phyloP scores from a whole-genome alignment of 2,329 filamentous ascomycete species.

The Ophiostoma australiae region DNA sequence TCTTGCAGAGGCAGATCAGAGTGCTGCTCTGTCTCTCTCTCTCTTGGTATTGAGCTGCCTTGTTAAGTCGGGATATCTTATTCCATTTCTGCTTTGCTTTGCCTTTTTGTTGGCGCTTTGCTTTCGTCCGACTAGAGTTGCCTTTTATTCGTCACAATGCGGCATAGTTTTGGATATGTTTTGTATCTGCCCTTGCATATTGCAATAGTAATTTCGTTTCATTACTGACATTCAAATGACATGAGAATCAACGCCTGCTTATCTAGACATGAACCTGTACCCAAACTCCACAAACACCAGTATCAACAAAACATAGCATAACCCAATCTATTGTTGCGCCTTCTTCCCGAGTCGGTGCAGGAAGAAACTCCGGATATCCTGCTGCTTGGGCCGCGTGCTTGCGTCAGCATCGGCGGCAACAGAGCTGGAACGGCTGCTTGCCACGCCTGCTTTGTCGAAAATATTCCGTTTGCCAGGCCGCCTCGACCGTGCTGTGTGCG shows the following conservation, averaged over 20 bases:
- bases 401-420: not conserved
- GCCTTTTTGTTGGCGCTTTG: constrained; percentile 9
- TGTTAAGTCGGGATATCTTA: not conserved
- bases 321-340: not conserved
- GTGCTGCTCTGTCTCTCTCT: not conserved
- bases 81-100: not conserved
- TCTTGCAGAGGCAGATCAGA: not conserved
- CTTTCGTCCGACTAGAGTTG: constrained; percentile 5
- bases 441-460: constrained; percentile 30
- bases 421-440: not conserved
- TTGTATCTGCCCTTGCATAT: not conserved
- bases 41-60: not conserved
- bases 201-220: not conserved
- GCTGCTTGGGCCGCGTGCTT: constrained; percentile 22
- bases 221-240: not conserved
- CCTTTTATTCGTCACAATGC: constrained; percentile 3
- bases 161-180: constrained; percentile 4
- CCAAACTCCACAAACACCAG: not conserved
- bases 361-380: constrained; percentile 28
- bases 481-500: constrained; percentile 64
- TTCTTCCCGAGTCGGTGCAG: constrained; percentile 17
- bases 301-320: not conserved
- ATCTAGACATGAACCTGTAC: not conserved
- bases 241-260: not conserved
- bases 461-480: constrained; percentile 50